Conservation (phyloP, 169 alveolate species). For the Fabrea salina region DNA sequence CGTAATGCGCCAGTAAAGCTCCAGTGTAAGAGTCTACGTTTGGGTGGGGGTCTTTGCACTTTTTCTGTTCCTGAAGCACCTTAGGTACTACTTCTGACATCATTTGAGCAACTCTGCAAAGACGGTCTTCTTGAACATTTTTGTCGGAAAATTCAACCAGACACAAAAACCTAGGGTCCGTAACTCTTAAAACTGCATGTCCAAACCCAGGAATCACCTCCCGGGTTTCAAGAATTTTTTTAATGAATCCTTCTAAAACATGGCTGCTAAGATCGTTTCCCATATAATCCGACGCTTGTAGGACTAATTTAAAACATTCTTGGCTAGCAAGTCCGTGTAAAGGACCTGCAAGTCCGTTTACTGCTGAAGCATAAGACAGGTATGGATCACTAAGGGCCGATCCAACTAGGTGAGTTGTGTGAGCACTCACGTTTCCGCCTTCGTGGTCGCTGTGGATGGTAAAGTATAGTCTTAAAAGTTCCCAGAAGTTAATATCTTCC, state of each 20-base stretch:
- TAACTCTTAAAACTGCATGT: constrained; percentile 95
- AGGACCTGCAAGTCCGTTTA: constrained; percentile 95
- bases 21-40: constrained; percentile 97
- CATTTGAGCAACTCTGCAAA: constrained; percentile 78
- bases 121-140: constrained; percentile 85
- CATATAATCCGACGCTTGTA: constrained; percentile 75
- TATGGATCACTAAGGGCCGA: constrained; percentile 93
- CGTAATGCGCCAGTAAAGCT: constrained; percentile 87
- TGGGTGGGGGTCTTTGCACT: constrained; percentile 95
- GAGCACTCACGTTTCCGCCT: constrained; percentile 96
- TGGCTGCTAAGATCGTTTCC: constrained; percentile 71
- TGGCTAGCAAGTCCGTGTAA: constrained; percentile 95
- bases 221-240: constrained; percentile 76
- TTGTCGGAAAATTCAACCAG: constrained; percentile 82
- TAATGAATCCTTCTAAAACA: constrained; percentile 54
- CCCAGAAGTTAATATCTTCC: constrained; percentile 55
- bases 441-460: constrained; percentile 89
- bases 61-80: constrained; percentile 81
- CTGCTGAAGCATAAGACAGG: constrained; percentile 85
- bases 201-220: constrained; percentile 97
- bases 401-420: constrained; percentile 92
- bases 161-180: constrained; percentile 91
- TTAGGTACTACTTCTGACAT: constrained; percentile 86
- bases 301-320: constrained; percentile 92
- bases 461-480: constrained; percentile 66